Base-by-base conservation (phyloP, 352 stramenopile genomes). In the Hyaloperonospora brassicae region DNA sequence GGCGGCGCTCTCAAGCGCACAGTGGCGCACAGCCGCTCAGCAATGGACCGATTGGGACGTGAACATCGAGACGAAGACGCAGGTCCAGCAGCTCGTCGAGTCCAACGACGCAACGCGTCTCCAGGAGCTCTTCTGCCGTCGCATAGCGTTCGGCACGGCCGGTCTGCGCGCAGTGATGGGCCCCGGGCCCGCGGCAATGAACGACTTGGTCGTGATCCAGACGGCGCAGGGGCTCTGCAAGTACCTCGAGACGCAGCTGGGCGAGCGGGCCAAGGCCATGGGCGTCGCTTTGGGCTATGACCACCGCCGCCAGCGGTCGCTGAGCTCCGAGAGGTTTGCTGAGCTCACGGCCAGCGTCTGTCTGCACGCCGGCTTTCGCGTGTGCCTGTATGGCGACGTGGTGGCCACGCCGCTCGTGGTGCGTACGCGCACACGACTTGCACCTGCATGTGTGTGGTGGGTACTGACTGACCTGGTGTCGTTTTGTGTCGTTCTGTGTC, bases 351-450 rank as follows among this genome's bases (percentile, higher is more conserved):
- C 90, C 31, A 77, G 78, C 2, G 89, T 95, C 1, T 94, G 81
- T 51, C 58, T 94, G 5, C 70, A 80, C 17, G 60, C 68, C 30
- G 87, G 88, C 44, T 78, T 97, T 58, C 92, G 87, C 48, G 90
- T 97, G n/a, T 94, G 86, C 53, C 67, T 97, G 3, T 95, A 93
- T 55, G 75, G 92, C 27, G 77, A 79, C 34, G 93, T 95, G 57
- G 92, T 98, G n/a, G 77, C 89, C n/a, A 99, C 96, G 8, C 96
- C 95, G 8, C 69, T 98, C 27, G 89, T 99, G 65, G 72, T 86
- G 67, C 48, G 63, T 72, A 7, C 34, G 27, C 38, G 8, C 12
- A 42, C 36, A 42, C 36, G 5, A 42, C 21, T 10, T 44, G 8
- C 27, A 34, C 4, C 8, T 8, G 27, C 8, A 34, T 8, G 8